Percentiles rank a stretch among this genome's conserved stretches.
phyloP scores from a whole-genome alignment of 805 yeast species.

The Saturnispora gosingensis region DNA sequence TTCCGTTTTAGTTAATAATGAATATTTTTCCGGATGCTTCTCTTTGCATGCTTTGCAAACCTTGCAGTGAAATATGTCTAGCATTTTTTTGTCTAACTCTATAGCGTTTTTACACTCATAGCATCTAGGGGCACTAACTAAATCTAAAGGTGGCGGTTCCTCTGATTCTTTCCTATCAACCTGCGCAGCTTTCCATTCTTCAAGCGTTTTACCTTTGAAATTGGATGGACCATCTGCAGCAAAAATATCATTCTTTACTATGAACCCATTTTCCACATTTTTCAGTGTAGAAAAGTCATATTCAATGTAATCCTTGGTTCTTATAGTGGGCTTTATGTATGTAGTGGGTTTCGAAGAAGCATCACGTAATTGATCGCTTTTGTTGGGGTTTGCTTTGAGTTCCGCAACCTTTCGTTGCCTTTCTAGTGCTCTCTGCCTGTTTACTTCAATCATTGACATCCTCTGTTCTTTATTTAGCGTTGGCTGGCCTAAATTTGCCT shows the following conservation, averaged over 20 bases:
- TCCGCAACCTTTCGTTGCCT: constrained; percentile 15
- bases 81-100: constrained; percentile 69
- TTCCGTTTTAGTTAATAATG: constrained; percentile 89
- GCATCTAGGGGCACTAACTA: constrained; percentile 71
- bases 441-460: constrained; percentile 38
- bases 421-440: constrained; percentile 45
- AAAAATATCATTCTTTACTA: constrained; percentile 20
- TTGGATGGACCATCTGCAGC: not conserved
- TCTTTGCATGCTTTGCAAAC: constrained; percentile 78
- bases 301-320: constrained; percentile 62
- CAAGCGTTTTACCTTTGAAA: constrained; percentile 32
- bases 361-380: not conserved
- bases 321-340: constrained; percentile 38
- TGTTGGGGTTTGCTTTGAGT: not conserved
- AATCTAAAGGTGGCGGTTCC: constrained; percentile 52
- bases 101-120: constrained; percentile 63
- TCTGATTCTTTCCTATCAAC: constrained; percentile 22
- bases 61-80: constrained; percentile 56
- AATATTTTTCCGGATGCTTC: constrained; percentile 74
- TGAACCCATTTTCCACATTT: constrained; percentile 81
- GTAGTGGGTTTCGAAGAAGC: constrained; percentile 5
- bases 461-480: constrained; percentile 14
- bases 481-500: not conserved
- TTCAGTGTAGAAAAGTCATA: constrained; percentile 87
- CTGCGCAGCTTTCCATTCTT: constrained; percentile 50